A percentile compares a stretch with the other conserved stretches of the same genome.
These are phyloP conservation scores for Trichosporon sp. DNA, from an alignment of 1,284 basidiomycete species.

Conservation along the genomic window DNA sequence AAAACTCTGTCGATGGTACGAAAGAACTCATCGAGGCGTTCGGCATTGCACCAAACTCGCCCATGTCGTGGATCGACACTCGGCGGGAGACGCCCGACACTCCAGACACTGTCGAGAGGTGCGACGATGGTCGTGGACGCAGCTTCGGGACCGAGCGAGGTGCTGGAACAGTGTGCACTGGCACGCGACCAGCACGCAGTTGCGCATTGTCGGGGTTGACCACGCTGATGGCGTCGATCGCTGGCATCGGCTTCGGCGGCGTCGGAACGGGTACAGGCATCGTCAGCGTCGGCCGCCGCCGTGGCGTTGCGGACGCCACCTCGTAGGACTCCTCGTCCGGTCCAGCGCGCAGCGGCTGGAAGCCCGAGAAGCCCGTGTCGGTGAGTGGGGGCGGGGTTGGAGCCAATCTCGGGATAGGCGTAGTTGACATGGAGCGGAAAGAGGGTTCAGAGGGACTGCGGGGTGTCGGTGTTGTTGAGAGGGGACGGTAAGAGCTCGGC, in stretches of 20 bases:
- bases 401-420: not conserved
- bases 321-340: not conserved
- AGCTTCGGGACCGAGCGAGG: not conserved
- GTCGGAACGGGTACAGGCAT: not conserved
- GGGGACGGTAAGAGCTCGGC: not conserved
- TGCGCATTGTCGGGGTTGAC: not conserved
- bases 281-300: not conserved
- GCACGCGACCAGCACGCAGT: not conserved
- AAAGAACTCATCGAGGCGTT: not conserved
- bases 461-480: not conserved
- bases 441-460: not conserved
- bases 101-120: not conserved
- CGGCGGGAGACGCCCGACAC: not conserved
- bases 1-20: not conserved
- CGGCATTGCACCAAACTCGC: not conserved
- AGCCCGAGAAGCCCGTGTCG: not conserved
- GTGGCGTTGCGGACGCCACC: not conserved
- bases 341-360: not conserved
- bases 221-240: not conserved
- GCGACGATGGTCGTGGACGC: not conserved
- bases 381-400: not conserved
- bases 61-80: conserved; percentile 6
- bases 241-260: not conserved
- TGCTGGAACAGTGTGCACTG: not conserved
- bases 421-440: not conserved